Conservation (phyloP, 768 basidiomycete genomes). For the Vararia minispora region DNA sequence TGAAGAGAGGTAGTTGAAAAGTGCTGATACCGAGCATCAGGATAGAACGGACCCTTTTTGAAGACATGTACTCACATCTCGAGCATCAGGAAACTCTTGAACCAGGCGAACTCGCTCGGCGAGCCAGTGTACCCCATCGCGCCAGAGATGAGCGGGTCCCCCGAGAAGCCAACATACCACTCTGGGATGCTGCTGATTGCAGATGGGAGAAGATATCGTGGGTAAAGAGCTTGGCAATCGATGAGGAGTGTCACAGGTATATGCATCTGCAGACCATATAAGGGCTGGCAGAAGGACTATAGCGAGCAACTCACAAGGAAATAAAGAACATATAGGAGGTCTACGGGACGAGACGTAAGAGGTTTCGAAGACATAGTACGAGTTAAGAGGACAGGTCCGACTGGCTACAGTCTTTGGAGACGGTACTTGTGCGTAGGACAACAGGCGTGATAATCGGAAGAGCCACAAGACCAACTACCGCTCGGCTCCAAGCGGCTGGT, state of each 20-base stretch:
- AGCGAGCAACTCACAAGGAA: conserved; percentile 38
- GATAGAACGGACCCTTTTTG: neutral
- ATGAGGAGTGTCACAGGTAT: conserved; percentile 57
- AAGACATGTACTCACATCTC: conserved; percentile 38
- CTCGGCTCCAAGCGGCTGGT: too few species aligned
- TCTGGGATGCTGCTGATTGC: conserved; percentile 31
- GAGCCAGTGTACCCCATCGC: conserved; percentile 31
- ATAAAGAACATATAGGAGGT: conserved; percentile 60
- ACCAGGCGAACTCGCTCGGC: conserved; percentile 36
- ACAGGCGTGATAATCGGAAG: too few species aligned
- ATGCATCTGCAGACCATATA: conserved; percentile 35
- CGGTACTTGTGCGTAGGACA: too few species aligned
- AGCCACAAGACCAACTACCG: too few species aligned
- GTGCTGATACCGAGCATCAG: conserved; percentile 24
- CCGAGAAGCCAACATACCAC: conserved; percentile 45
- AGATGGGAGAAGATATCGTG: conserved; percentile 36
- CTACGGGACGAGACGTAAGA: conserved; percentile 46
- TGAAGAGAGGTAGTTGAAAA: conserved; percentile 70
- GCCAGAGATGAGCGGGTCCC: conserved; percentile 57
- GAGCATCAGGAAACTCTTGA: conserved; percentile 49
- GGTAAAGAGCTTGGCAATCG: conserved; percentile 62
- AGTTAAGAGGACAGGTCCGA: neutral
- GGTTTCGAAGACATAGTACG: conserved; percentile 19
- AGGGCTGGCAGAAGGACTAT: neutral
- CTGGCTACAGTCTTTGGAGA: too few species aligned